Conservation (phyloP, 371 early-diverging fungal genomes). For the Saksenaea oblongispora region DNA sequence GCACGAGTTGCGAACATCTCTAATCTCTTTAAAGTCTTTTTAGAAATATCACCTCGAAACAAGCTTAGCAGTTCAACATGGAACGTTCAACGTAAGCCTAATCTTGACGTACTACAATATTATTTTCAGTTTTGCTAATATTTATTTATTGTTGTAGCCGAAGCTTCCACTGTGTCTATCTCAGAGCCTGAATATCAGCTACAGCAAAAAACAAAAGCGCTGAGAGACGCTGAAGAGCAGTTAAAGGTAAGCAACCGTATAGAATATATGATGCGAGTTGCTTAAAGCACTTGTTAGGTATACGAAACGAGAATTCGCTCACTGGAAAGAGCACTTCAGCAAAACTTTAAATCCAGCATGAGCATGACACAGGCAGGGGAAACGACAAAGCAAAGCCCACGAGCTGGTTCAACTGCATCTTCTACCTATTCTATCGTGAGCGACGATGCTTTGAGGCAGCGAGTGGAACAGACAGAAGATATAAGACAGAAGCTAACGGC, state of each 20-base stretch:
- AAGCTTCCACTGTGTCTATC: conserved; percentile 13
- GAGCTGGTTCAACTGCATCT: conserved; percentile 8
- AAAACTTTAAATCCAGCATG: conserved; percentile 28
- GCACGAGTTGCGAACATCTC: not conserved
- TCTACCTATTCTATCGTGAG: conserved; percentile 26
- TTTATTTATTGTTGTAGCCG: not conserved
- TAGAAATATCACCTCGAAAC: not conserved
- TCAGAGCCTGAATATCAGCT: conserved; percentile 24
- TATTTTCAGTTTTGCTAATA: not conserved
- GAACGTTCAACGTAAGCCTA: not conserved
- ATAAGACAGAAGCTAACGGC: conserved; percentile 1
- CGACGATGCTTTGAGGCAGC: conserved; percentile 4
- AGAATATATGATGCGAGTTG: not conserved
- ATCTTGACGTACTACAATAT: conserved; percentile 11
- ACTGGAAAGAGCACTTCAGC: conserved; percentile 46
- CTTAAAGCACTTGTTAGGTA: conserved; percentile 13
- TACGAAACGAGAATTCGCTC: conserved; percentile 51
- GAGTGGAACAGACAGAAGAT: conserved; percentile 5
- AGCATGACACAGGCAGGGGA: not conserved
- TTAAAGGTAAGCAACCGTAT: conserved; percentile 24
- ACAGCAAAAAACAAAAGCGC: conserved; percentile 38
- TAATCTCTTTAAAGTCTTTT: not conserved
- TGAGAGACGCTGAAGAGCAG: conserved; percentile 30
- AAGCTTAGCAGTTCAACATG: not conserved
- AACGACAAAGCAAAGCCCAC: not conserved